phyloP scores from a whole-genome alignment of 169 alveolate species.

The Cryptosporidium andersoni region DNA sequence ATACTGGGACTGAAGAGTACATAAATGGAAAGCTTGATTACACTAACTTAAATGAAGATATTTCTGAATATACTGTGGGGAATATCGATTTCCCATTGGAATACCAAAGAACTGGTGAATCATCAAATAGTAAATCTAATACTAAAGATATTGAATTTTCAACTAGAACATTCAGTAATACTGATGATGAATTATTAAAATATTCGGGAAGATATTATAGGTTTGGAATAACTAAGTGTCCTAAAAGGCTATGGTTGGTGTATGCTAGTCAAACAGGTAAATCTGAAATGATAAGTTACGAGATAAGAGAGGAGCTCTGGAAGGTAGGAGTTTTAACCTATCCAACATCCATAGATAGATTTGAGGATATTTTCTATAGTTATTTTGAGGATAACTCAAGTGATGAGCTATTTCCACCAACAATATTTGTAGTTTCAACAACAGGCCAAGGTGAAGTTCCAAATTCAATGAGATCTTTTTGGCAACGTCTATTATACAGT shows the following conservation, averaged over 20 bases:
- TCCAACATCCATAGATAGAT: conserved; percentile 52
- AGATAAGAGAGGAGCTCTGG: conserved; percentile 55
- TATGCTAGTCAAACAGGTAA: conserved; percentile 67
- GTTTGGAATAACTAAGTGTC: conserved; percentile 12
- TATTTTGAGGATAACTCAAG: conserved; percentile 9
- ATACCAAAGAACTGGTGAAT: too few species aligned
- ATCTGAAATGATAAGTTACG: conserved; percentile 45
- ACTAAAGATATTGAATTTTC: too few species aligned
- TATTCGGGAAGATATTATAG: neutral
- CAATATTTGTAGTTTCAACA: conserved; percentile 57
- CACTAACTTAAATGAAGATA: too few species aligned
- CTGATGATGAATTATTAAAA: too few species aligned
- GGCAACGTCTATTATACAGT: conserved; percentile 47
- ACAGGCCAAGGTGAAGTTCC: conserved; percentile 70
- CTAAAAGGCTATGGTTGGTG: conserved; percentile 64
- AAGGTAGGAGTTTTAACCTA: conserved; percentile 47
- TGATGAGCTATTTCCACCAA: conserved; percentile 22
- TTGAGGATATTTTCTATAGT: conserved; percentile 42
- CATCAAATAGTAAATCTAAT: neutral
- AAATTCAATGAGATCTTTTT: conserved; percentile 56
- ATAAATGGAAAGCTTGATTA: too few species aligned
- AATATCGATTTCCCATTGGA: too few species aligned
- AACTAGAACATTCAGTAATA: too few species aligned
- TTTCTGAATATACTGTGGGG: too few species aligned
- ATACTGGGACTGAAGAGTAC: too few species aligned